A percentile compares a stretch with the other conserved stretches of the same genome.
phyloP scores from a whole-genome alignment of 2,329 filamentous ascomycete genomes.

The Diaporthe citri region DNA sequence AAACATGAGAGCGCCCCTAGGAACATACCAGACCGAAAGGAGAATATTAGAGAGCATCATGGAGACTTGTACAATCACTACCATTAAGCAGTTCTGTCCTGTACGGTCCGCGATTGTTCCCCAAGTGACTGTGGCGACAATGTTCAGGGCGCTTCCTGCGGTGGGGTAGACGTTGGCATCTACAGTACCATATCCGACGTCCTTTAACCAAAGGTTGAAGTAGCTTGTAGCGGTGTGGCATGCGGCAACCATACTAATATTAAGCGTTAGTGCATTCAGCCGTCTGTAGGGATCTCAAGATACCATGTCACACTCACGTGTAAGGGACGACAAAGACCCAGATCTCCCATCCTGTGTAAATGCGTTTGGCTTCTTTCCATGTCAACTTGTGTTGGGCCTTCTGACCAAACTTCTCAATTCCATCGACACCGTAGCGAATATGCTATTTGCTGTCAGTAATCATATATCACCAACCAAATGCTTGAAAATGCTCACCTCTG shows the following conservation, averaged over 20 bases:
- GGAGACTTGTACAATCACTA: neutral
- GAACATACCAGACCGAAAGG: neutral
- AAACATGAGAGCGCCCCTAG: neutral
- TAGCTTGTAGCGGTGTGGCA: neutral
- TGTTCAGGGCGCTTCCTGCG: neutral
- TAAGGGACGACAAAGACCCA: constrained; percentile 6
- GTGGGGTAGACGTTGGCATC: constrained; percentile 1
- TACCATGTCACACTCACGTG: neutral
- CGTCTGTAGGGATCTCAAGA: neutral
- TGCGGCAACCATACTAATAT: neutral
- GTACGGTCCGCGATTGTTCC: neutral
- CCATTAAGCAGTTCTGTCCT: neutral
- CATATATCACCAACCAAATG: accelerated
- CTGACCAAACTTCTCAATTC: neutral
- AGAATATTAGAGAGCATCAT: neutral
- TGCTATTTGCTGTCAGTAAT: neutral
- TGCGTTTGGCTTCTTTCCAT: constrained; percentile 6
- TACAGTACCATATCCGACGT: neutral
- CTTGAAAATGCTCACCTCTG: neutral
- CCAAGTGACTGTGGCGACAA: neutral
- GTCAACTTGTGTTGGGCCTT: neutral
- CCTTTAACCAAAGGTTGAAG: neutral
- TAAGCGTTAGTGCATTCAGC: neutral
- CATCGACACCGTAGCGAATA: neutral
- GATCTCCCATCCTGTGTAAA: neutral